A percentile compares a stretch with the other conserved stretches of the same genome.
These are phyloP conservation scores for Geosmithia putterillii DNA, from an alignment of 2,329 filamentous ascomycete genomes.

Conservation along the genomic window DNA sequence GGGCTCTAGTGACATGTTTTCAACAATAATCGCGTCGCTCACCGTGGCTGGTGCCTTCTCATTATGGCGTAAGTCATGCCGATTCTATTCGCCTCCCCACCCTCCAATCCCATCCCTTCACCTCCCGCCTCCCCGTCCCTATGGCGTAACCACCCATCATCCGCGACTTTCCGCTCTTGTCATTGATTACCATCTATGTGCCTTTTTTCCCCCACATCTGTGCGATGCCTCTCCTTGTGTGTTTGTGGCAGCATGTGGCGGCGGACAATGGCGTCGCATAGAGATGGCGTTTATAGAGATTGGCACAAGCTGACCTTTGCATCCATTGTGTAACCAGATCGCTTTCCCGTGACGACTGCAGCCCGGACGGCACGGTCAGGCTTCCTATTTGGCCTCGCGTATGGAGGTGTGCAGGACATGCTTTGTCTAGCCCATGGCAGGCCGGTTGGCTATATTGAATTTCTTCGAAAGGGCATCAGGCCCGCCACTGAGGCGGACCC, in stretches of 20 bases:
- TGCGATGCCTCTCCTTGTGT: neutral
- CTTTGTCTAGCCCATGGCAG: slow-evolving; percentile 58
- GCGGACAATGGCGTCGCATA: too few relatives aligned
- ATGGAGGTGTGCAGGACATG: slow-evolving; percentile 70
- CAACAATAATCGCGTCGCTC: slow-evolving; percentile 71
- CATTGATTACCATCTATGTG: neutral
- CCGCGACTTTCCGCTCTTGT: neutral
- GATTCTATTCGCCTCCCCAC: neutral
- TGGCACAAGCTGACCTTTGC: neutral
- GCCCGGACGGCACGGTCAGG: slow-evolving; percentile 72
- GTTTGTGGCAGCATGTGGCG: neutral
- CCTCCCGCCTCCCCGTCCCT: neutral
- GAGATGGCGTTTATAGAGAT: neutral
- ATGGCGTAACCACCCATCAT: neutral
- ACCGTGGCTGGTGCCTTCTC: slow-evolving; percentile 81
- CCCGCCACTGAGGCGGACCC: neutral
- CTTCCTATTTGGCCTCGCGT: slow-evolving; percentile 64
- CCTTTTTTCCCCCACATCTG: neutral
- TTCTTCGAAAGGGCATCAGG: slow-evolving; percentile 28
- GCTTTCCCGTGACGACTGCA: slow-evolving; percentile 65
- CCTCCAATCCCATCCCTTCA: neutral
- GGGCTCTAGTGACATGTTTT: slow-evolving; percentile 61
- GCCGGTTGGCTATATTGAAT: slow-evolving; percentile 63
- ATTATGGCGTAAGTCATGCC: slow-evolving; percentile 55
- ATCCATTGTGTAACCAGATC: slow-evolving; percentile 37